Percentiles rank a stretch among this genome's conserved stretches.
phyloP scores from a whole-genome alignment of 75 land plant species.

The Pinus taeda region DNA sequence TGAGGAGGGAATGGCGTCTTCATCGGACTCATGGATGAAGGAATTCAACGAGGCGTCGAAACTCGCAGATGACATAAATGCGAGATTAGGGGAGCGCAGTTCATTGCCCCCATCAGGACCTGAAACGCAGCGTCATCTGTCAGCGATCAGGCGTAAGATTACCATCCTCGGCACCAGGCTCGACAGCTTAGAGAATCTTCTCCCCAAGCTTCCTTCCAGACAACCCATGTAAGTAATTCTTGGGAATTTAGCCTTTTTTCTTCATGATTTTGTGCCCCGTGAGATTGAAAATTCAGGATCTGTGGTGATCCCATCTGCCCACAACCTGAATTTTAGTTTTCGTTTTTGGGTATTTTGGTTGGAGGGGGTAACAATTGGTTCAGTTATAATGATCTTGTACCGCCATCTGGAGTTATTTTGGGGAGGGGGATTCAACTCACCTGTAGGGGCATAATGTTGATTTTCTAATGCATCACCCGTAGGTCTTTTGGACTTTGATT shows the following conservation, averaged over 20 bases:
- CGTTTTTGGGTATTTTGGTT: too few species aligned
- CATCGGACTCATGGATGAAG: slow-evolving; percentile 75
- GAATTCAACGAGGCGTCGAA: slow-evolving; percentile 79
- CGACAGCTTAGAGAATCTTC: slow-evolving; percentile 57
- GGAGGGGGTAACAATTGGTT: too few species aligned
- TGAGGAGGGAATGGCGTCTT: slow-evolving; percentile 29
- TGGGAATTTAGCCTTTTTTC: neutral
- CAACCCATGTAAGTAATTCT: slow-evolving; percentile 51
- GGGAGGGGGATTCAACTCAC: too few species aligned
- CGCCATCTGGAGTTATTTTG: too few species aligned
- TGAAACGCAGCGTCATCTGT: slow-evolving; percentile 57
- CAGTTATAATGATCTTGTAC: too few species aligned
- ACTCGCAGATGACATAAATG: slow-evolving; percentile 78
- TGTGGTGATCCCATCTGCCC: too few species aligned
- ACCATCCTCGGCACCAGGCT: slow-evolving; percentile 73
- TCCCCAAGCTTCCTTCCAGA: slow-evolving; percentile 53
- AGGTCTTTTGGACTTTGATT: too few species aligned
- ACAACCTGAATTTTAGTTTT: too few species aligned
- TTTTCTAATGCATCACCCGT: too few species aligned
- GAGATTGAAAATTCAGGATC: too few species aligned
- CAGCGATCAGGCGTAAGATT: slow-evolving; percentile 73
- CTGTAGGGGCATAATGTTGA: too few species aligned
- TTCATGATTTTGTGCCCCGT: too few species aligned
- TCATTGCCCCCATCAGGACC: slow-evolving; percentile 53
- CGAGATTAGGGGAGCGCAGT: slow-evolving; percentile 52